Conservation (phyloP, 768 basidiomycete genomes). For the Cytidiella melzeri region DNA sequence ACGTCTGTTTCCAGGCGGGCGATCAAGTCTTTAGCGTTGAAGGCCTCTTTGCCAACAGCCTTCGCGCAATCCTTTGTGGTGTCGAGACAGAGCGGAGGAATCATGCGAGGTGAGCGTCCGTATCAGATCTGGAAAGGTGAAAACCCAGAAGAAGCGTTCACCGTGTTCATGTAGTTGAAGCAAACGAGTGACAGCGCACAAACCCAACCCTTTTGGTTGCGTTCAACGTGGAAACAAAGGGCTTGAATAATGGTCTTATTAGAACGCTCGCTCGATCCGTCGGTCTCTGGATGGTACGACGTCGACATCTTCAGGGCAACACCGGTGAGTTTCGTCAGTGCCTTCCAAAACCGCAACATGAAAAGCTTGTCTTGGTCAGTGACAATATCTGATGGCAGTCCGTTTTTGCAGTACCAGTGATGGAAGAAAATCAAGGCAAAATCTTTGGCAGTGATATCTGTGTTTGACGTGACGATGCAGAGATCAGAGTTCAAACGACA, state of each 20-base stretch:
- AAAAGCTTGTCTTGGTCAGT: slow-evolving; percentile 26
- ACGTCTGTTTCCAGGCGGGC: slow-evolving; percentile 7
- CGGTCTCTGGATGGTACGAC: no score
- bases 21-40: slow-evolving; percentile 1
- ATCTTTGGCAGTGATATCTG: slow-evolving; percentile 8
- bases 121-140: slow-evolving; percentile 15
- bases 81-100: slow-evolving; percentile 16
- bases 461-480: slow-evolving; percentile 11
- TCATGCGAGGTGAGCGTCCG: slow-evolving; percentile 14
- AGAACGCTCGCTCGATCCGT: no score
- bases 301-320: slow-evolving; percentile 19
- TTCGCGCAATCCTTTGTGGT: slow-evolving; percentile 1
- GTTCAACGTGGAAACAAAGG: no score
- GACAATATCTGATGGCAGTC: slow-evolving; percentile 27
- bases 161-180: slow-evolving; percentile 18
- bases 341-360: slow-evolving; percentile 25
- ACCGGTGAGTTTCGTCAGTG: slow-evolving; percentile 17
- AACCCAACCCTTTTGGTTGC: slow-evolving; percentile 20
- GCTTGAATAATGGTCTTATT: no score
- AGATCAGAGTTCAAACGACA: slow-evolving; percentile 18
- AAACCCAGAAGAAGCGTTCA: slow-evolving; percentile 17
- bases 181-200: slow-evolving; percentile 7
- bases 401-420: no score
- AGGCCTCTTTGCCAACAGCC: background rate
- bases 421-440: slow-evolving; percentile 21